These are phyloP conservation scores for Bryopsis sp. DNA, from an alignment of 139 green algal species.

Conservation along the genomic window DNA sequence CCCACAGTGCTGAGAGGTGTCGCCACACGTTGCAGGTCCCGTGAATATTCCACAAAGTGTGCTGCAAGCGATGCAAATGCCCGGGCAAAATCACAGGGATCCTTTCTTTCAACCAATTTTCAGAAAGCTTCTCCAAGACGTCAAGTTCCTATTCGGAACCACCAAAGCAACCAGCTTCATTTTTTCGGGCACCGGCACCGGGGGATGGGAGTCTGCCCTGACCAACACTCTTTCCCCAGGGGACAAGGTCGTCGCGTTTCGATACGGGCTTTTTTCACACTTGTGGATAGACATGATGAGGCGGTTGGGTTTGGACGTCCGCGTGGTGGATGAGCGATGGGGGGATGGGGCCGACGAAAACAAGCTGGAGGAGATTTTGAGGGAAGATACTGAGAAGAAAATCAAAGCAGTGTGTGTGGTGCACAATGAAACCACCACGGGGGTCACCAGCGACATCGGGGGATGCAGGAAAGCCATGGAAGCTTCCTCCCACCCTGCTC, in stretches of 20 bases:
- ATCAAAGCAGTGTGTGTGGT: slow-evolving; percentile 94
- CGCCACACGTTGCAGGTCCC: slow-evolving; percentile 65
- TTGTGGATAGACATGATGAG: slow-evolving; percentile 96
- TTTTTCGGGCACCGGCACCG: slow-evolving; percentile 76
- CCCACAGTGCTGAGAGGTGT: neutral
- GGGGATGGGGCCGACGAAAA: slow-evolving; percentile 79
- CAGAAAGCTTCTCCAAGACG: slow-evolving; percentile 71
- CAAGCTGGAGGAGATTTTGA: slow-evolving; percentile 42
- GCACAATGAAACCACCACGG: slow-evolving; percentile 97
- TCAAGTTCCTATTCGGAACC: slow-evolving; percentile 78
- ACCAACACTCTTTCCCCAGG: slow-evolving; percentile 93
- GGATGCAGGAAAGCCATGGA: slow-evolving; percentile 26
- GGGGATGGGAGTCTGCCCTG: slow-evolving; percentile 87
- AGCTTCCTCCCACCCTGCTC: slow-evolving; percentile 20
- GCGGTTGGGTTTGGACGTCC: slow-evolving; percentile 88
- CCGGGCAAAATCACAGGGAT: slow-evolving; percentile 83
- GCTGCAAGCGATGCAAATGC: slow-evolving; percentile 75
- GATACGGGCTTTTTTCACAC: slow-evolving; percentile 89
- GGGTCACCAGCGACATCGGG: slow-evolving; percentile 75
- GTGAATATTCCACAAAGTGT: slow-evolving; percentile 95
- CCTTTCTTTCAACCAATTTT: slow-evolving; percentile 84
- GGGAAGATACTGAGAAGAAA: slow-evolving; percentile 67
- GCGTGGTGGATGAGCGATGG: slow-evolving; percentile 80
- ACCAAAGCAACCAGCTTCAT: slow-evolving; percentile 80
- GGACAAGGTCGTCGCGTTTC: slow-evolving; percentile 75